These are phyloP conservation scores for Echinochloa phyllopogon DNA, from an alignment of 176 grass and related monocot genomes.

Conservation along the genomic window DNA sequence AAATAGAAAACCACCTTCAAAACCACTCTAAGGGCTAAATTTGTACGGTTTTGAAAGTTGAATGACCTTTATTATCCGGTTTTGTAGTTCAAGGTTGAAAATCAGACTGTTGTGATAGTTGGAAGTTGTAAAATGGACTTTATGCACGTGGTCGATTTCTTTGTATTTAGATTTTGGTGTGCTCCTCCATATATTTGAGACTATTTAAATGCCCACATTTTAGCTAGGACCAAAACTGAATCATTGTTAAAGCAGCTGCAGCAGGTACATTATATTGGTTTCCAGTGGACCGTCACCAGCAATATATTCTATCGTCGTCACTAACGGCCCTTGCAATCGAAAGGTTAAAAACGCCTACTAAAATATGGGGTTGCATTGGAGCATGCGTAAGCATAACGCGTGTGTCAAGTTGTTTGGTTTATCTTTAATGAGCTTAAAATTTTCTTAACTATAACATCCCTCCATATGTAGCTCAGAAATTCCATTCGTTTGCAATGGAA, in stretches of 20 bases:
- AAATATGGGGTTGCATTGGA: background rate
- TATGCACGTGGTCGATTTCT: background rate
- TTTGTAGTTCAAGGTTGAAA: no score
- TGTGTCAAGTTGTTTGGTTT: background rate
- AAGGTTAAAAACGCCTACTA: constrained; percentile 10
- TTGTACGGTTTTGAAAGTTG: no score
- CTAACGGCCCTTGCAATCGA: background rate
- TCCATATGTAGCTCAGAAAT: background rate
- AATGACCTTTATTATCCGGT: no score
- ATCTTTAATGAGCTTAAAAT: background rate
- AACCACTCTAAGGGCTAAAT: no score
- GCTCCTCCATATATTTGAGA: background rate
- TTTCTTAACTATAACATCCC: background rate
- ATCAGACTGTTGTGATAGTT: no score
- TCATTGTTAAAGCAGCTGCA: background rate
- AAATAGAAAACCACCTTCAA: no score
- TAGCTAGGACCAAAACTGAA: background rate
- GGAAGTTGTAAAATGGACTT: no score
- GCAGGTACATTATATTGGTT: background rate
- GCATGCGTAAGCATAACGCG: background rate
- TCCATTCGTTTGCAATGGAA: no score
- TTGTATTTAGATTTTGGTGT: background rate
- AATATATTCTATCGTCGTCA: background rate
- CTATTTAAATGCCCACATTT: background rate
- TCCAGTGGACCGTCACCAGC: background rate